Evolutionary conservation across 495 filamentous ascomycete genomes (phyloP), one percentile per base, ranked within the genome.

Genomic region (Penicillium lividum): DNA sequence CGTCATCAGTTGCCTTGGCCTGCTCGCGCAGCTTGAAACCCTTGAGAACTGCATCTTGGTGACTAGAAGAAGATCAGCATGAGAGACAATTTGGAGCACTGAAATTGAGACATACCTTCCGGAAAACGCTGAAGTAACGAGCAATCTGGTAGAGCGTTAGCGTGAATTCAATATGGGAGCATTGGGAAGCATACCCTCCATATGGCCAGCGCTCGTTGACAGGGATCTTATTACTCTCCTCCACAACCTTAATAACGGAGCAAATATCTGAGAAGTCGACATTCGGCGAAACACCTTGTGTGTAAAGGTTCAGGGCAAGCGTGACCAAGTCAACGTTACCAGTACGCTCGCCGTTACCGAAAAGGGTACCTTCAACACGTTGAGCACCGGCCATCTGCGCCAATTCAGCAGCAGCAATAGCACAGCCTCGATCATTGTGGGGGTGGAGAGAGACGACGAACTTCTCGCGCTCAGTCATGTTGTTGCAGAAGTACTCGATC

Each of bases 11-110:
- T 51, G 82, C 80, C 36, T 79, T 82, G 0, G 76, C 70, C 31
- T 80, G 72, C 68, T 92, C 80, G 46, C 93, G 86, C 27, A 78
- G 67, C 61, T 87, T 81, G 79, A 98, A 97, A 11, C 94, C 93
- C 78, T 98, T 98, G 78, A 96, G 96, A 77, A 98, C 97, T 38
- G 94, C 94, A 65, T 98, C 94, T 77, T 98, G 93, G 71, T 97
- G 93, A 29, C 38, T 47, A 0, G 10, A 28, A 13, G 10, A 29
- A 48, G 18, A 31, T 48, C 28, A 48, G 46, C 13, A 30, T 28
- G 16, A 48, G 3, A 48, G 27, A 33, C 31, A 8, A 6, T 33
- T 33, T 33, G 7, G 5, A 1, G 31, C 31, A 33, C 1, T 22
- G 4, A 11, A 30, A 48, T 3, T 45, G n/a, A 18, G 18, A 31